Percentiles rank a stretch among this genome's conserved stretches.
Evolutionary conservation across 306 rosid genomes (phyloP).

Genomic region (Acmispon strigosus): DNA sequence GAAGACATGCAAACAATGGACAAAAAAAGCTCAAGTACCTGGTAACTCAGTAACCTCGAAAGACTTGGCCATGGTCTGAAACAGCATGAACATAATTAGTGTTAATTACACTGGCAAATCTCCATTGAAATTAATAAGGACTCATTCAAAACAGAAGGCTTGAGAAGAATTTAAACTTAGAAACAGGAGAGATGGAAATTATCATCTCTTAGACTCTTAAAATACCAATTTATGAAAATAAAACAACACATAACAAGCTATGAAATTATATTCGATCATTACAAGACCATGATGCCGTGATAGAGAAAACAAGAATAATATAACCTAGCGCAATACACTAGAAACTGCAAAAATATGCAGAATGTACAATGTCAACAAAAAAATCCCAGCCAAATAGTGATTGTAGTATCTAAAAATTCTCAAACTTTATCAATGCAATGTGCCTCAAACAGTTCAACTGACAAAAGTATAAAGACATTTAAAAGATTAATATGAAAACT

Average conservation of each 20-base stretch:
- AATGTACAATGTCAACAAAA: background rate
- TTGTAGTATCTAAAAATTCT: background rate
- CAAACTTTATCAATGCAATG: background rate
- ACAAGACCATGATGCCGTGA: background rate
- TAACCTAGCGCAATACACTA: background rate
- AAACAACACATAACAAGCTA: background rate
- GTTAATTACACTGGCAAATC: conserved; percentile 2
- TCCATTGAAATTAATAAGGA: conserved; percentile 5
- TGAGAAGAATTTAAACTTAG: conserved; percentile 6
- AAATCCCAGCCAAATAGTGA: background rate
- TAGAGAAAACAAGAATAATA: background rate
- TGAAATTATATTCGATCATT: background rate
- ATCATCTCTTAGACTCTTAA: background rate
- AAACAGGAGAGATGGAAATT: conserved; percentile 10
- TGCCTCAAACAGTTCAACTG: background rate
- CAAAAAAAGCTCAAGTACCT: conserved; percentile 40
- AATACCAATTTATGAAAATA: background rate
- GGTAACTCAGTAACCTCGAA: conserved; percentile 97
- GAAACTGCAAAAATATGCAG: conserved; percentile 2
- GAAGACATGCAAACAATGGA: background rate
- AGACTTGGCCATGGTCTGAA: conserved; percentile 88
- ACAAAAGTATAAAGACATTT: background rate
- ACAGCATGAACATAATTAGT: conserved; percentile 25
- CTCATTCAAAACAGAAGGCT: conserved; percentile 11
- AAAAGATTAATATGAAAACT: conserved; percentile 3